phyloP scores from a whole-genome alignment of 106 monocot genomes.

The Ottelia alismoides region DNA sequence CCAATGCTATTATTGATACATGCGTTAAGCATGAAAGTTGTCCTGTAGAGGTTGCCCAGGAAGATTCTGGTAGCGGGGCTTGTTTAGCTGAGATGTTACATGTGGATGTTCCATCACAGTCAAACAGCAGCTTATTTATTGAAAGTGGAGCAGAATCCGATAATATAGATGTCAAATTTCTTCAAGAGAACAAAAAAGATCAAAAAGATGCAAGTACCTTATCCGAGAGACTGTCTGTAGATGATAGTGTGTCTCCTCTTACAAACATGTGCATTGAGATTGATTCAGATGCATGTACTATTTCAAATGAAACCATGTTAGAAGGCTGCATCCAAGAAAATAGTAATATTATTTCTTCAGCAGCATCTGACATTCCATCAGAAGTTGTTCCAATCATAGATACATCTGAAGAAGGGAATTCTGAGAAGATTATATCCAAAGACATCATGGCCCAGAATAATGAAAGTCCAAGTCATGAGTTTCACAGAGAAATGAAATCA shows the following conservation, averaged over 20 bases:
- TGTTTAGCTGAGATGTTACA: conserved; percentile 15
- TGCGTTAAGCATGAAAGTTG: too few species aligned
- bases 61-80: conserved; percentile 1
- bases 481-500: too few species aligned
- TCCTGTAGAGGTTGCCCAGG: conserved; percentile 19
- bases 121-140: background rate
- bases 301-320: background rate
- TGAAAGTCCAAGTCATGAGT: too few species aligned
- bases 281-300: background rate
- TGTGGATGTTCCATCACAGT: conserved; percentile 1
- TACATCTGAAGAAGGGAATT: too few species aligned
- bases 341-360: conserved; percentile 7
- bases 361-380: too few species aligned
- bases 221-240: background rate
- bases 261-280: background rate
- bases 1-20: too few species aligned
- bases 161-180: background rate
- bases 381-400: too few species aligned
- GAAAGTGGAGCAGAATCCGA: background rate
- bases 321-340: background rate
- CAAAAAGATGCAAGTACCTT: background rate
- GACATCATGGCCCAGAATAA: too few species aligned
- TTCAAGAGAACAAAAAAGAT: conserved; percentile 1
- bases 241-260: background rate
- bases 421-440: too few species aligned